A percentile compares a stretch with the other conserved stretches of the same genome.
These are phyloP conservation scores for Rhizopus delemar DNA, from an alignment of 371 early-diverging fungal species.

Conservation along the genomic window DNA sequence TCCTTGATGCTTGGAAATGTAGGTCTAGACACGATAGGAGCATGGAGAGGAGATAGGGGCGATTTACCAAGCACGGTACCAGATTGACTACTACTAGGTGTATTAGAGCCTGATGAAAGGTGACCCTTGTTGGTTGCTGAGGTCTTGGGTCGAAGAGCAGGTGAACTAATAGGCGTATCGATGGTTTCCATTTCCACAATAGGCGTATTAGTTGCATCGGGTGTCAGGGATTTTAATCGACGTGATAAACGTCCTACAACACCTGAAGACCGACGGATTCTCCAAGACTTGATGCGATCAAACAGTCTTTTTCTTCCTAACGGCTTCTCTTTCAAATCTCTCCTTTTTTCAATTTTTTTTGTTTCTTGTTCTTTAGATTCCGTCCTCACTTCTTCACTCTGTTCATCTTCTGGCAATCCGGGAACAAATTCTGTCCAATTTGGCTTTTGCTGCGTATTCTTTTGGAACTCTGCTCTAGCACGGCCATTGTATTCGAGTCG, in stretches of 20 bases:
- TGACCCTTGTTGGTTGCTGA: conserved; percentile 11
- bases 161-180: conserved; percentile 40
- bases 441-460: conserved; percentile 30
- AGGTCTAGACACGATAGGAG: conserved; percentile 47
- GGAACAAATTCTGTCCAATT: conserved; percentile 50
- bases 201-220: conserved; percentile 26
- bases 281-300: conserved; percentile 32
- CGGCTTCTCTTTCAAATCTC: neutral
- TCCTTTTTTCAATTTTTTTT: neutral
- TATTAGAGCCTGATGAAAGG: conserved; percentile 17
- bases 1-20: conserved; percentile 74
- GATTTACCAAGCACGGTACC: conserved; percentile 24
- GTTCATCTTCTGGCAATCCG: conserved; percentile 3
- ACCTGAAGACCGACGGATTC: conserved; percentile 16
- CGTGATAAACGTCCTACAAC: conserved; percentile 24
- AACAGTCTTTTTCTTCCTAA: conserved; percentile 26
- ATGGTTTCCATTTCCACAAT: conserved; percentile 48
- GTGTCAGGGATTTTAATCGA: conserved; percentile 21
- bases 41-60: conserved; percentile 53
- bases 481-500: conserved; percentile 44
- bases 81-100: conserved; percentile 16
- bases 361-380: neutral
- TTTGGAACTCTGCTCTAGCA: conserved; percentile 43
- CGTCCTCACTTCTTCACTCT: neutral
- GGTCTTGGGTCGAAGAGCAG: conserved; percentile 25